These are phyloP conservation scores for Paramecium sexaurelia DNA, from an alignment of 73 alveolate genomes.

Conservation along the genomic window DNA sequence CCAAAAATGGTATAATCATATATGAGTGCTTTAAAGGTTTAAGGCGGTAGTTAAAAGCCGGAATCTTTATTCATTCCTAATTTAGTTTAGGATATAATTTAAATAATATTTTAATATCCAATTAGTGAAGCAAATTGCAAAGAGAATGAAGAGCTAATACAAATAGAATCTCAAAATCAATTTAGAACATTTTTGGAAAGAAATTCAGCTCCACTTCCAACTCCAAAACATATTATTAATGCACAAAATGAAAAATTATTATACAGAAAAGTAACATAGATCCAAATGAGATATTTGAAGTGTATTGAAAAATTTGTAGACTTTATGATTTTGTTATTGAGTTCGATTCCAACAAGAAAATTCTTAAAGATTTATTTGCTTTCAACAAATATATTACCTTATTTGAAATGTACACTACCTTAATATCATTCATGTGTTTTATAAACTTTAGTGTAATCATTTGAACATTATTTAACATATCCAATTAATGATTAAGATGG, in stretches of 20 bases:
- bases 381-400: slow-evolving; percentile 44
- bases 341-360: slow-evolving; percentile 48
- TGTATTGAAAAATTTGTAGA: slow-evolving; percentile 43
- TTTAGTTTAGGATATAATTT: slow-evolving; percentile 22
- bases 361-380: background rate
- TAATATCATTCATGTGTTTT: slow-evolving; percentile 49
- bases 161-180: slow-evolving; percentile 42
- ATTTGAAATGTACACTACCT: slow-evolving; percentile 33
- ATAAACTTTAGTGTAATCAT: slow-evolving; percentile 21
- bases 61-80: slow-evolving; percentile 28
- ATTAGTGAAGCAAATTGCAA: slow-evolving; percentile 32
- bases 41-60: background rate
- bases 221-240: slow-evolving; percentile 1
- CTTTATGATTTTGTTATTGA: slow-evolving; percentile 10
- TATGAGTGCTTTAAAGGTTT: background rate
- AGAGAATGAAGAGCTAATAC: slow-evolving; percentile 32
- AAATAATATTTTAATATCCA: background rate
- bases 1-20: slow-evolving; percentile 16
- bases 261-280: slow-evolving; percentile 1
- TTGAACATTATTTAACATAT: slow-evolving; percentile 37
- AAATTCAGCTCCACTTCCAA: slow-evolving; percentile 53
- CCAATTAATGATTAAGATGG: slow-evolving; percentile 44
- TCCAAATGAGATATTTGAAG: slow-evolving; percentile 23
- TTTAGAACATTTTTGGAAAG: slow-evolving; percentile 54
- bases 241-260: slow-evolving; percentile 42